These are phyloP conservation scores for Platanthera guangdongensis DNA, from an alignment of 106 monocot species.

Conservation along the genomic window DNA sequence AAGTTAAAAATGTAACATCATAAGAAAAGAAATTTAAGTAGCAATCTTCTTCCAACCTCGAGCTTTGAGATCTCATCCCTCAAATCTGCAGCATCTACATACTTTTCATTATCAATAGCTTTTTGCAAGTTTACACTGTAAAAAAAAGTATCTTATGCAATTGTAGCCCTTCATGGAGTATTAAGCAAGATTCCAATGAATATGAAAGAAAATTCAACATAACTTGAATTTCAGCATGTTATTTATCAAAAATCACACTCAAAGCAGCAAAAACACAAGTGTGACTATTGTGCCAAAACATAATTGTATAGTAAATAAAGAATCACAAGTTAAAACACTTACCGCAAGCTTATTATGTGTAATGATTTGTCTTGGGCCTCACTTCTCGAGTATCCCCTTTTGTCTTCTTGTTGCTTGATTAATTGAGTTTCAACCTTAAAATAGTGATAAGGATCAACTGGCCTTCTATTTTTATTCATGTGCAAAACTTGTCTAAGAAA, in stretches of 20 bases:
- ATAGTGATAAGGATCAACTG: slow-evolving; percentile 3
- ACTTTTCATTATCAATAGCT: slow-evolving; percentile 73
- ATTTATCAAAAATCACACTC: not conserved
- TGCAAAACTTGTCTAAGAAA: not conserved
- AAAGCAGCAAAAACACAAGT: not conserved
- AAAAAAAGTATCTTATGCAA: not conserved
- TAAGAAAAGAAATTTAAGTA: not conserved
- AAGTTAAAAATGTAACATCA: not conserved
- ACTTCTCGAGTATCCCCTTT: slow-evolving; percentile 78
- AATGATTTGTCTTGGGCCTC: slow-evolving; percentile 89
- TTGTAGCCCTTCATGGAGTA: not conserved
- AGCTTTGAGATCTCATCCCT: slow-evolving; percentile 80
- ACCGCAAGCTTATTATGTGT: slow-evolving; percentile 64
- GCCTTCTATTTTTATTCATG: not conserved
- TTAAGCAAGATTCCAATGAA: not conserved
- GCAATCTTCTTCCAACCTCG: slow-evolving; percentile 38
- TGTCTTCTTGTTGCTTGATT: slow-evolving; percentile 62
- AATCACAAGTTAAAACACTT: slow-evolving; percentile 10
- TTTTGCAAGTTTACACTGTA: slow-evolving; percentile 90
- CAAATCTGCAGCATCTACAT: slow-evolving; percentile 60
- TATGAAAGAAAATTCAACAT: not conserved
- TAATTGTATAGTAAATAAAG: not conserved
- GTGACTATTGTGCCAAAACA: not conserved
- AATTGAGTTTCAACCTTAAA: slow-evolving; percentile 73
- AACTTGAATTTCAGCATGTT: not conserved